Evolutionary conservation across 148 eudicot genomes (phyloP).

Genomic region (Spergularia marina): DNA sequence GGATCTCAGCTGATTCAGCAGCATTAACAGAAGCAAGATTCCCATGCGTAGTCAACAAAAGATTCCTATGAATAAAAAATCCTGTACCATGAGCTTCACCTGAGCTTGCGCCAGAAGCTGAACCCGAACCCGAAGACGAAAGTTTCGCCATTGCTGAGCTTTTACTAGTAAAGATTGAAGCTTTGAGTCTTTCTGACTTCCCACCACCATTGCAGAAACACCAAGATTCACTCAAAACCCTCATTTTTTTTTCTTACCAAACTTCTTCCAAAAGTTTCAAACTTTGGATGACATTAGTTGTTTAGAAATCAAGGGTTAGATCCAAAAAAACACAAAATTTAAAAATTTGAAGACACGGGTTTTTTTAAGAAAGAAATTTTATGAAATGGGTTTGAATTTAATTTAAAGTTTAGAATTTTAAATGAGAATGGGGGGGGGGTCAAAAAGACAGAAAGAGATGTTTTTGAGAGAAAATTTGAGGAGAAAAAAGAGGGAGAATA

Average conservation of each 20-base stretch:
- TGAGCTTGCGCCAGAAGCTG: conserved; percentile 10
- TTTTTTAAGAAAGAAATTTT: not conserved
- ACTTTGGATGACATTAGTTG: not conserved
- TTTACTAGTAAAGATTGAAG: conserved; percentile 57
- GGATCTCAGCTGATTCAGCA: conserved; percentile 77
- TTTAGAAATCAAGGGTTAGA: conserved; percentile 17
- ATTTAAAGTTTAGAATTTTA: conserved; percentile 9
- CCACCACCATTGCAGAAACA: conserved; percentile 93
- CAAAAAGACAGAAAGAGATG: not conserved
- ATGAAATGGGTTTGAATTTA: conserved; percentile 7
- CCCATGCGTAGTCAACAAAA: conserved; percentile 75
- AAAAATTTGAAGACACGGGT: conserved; percentile 11
- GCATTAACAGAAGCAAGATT: conserved; percentile 75
- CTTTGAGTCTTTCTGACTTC: conserved; percentile 78
- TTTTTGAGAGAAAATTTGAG: too few relatives aligned
- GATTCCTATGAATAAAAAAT: conserved; percentile 71
- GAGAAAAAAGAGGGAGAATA: not conserved
- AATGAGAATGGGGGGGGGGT: conserved; percentile 6
- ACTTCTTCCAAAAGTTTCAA: not conserved
- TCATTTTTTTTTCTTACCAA: conserved; percentile 33
- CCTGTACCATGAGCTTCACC: conserved; percentile 51
- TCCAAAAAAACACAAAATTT: conserved; percentile 4
- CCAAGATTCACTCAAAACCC: conserved; percentile 74
- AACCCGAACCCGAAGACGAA: conserved; percentile 19
- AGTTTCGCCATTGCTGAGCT: conserved; percentile 65